Conservation (phyloP, 306 rosid genomes). For the Argentina anserina region DNA sequence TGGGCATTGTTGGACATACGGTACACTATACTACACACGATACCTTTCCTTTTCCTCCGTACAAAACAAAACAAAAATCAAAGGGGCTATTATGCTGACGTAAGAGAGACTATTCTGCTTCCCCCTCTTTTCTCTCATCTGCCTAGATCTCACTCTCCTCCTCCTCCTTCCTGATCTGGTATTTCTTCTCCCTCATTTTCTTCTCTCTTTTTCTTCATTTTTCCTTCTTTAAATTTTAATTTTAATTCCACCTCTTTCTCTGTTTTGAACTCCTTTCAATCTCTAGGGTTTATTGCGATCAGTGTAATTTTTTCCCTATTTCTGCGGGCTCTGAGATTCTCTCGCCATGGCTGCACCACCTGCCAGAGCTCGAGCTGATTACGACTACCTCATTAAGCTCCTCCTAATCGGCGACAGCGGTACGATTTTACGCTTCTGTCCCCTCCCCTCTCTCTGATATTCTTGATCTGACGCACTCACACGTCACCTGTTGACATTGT, state of each 20-base stretch:
- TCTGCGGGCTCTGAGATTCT: slow-evolving; percentile 6
- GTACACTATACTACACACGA: background rate
- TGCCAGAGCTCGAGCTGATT: slow-evolving; percentile 94
- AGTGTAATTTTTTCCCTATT: background rate
- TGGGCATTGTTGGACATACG: background rate
- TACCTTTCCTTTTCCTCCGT: too few relatives aligned
- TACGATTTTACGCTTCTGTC: slow-evolving; percentile 30
- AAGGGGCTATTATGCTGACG: slow-evolving; percentile 44
- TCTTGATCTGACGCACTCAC: background rate
- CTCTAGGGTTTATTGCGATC: background rate
- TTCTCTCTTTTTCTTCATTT: slow-evolving; percentile 5
- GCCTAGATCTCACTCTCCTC: slow-evolving; percentile 41
- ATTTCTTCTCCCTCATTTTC: background rate
- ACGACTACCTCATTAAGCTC: slow-evolving; percentile 90
- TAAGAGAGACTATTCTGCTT: slow-evolving; percentile 23
- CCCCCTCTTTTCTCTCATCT: slow-evolving; percentile 25
- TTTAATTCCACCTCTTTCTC: background rate
- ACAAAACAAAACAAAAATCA: slow-evolving; percentile 27
- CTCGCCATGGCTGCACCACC: slow-evolving; percentile 67
- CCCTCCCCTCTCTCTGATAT: background rate
- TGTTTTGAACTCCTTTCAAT: background rate
- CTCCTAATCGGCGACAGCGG: slow-evolving; percentile 98
- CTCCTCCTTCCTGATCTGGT: slow-evolving; percentile 29
- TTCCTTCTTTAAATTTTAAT: background rate
- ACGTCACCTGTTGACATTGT: slow-evolving; percentile 5